Percentiles rank a stretch among this genome's conserved stretches.
Conservation (phyloP, 2,329 filamentous ascomycete species). For the Phyllachora maydis region DNA sequence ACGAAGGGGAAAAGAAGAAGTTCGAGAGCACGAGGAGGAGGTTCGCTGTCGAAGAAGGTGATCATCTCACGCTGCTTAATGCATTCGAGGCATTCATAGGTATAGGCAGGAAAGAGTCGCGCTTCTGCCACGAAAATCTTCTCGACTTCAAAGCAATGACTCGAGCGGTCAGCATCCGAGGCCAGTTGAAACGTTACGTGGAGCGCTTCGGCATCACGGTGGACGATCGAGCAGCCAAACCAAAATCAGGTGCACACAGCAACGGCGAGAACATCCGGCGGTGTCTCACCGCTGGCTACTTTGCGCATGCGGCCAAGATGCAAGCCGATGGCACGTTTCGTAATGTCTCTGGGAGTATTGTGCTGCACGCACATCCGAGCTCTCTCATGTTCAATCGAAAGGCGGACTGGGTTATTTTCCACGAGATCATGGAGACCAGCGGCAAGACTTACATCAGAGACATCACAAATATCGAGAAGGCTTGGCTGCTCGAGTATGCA, state of each 20-base stretch:
- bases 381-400: conserved; percentile 93
- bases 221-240: conserved; percentile 40
- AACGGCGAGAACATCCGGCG: conserved; percentile 57
- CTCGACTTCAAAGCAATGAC: conserved; percentile 74
- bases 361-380: conserved; percentile 74
- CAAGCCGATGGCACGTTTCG: conserved; percentile 78
- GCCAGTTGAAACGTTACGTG: conserved; percentile 70
- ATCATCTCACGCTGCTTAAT: conserved; percentile 82
- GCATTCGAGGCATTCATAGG: conserved; percentile 81
- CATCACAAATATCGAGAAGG: conserved; percentile 80
- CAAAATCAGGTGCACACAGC: too few species aligned
- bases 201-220: conserved; percentile 62
- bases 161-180: conserved; percentile 66
- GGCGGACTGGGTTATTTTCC: conserved; percentile 90
- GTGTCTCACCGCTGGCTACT: conserved; percentile 79
- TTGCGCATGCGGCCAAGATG: conserved; percentile 86
- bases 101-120: conserved; percentile 60
- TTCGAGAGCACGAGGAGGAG: conserved; percentile 56
- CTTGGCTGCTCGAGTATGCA: conserved; percentile 81
- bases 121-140: conserved; percentile 73
- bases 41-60: conserved; percentile 84
- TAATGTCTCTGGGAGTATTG: conserved; percentile 61
- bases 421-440: conserved; percentile 78
- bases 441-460: conserved; percentile 82
- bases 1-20: conserved; percentile 55